phyloP scores from a whole-genome alignment of 2,329 filamentous ascomycete genomes.

The Mycosphaerella sp. region DNA sequence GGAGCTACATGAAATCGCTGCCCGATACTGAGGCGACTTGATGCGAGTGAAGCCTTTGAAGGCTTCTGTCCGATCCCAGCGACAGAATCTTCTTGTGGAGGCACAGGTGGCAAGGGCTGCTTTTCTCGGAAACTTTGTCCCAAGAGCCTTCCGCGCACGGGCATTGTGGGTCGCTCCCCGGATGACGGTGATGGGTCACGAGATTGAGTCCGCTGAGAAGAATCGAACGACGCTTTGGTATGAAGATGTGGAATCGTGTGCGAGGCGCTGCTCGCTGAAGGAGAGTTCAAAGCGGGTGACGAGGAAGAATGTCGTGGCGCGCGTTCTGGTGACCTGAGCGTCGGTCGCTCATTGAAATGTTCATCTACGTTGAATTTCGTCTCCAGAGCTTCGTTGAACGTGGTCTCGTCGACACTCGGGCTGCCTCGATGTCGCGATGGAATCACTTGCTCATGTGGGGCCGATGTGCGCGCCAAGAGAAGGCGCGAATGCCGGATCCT shows the following conservation, averaged over 20 bases:
- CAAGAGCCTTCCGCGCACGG: conserved; percentile 5
- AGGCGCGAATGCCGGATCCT: conserved; percentile 13
- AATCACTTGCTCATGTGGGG: conserved; percentile 2
- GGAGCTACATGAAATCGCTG: conserved; percentile 13
- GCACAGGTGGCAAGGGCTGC: conserved; percentile 15
- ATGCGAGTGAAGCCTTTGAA: conserved; percentile 11
- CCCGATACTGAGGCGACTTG: conserved; percentile 8
- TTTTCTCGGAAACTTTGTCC: conserved; percentile 17
- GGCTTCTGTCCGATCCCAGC: conserved; percentile 7
- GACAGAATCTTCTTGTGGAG: conserved; percentile 3
- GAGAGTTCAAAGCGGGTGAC: conserved; percentile 17
- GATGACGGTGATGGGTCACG: not conserved
- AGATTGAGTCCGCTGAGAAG: conserved; percentile 1
- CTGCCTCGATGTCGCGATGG: conserved; percentile 10
- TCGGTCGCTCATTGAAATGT: conserved; percentile 6
- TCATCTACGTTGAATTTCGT: conserved; percentile 21
- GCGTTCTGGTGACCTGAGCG: conserved; percentile 1
- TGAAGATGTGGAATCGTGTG: conserved; percentile 12
- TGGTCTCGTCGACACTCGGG: conserved; percentile 23
- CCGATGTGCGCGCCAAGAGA: conserved; percentile 12
- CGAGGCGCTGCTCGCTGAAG: conserved; percentile 8
- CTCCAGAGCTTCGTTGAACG: conserved; percentile 26
- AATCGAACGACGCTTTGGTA: conserved; percentile 1
- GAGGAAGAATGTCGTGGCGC: conserved; percentile 23
- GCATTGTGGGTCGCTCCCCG: not conserved